phyloP scores from a whole-genome alignment of 2,329 filamentous ascomycete genomes.

The Sporothrix protearum region DNA sequence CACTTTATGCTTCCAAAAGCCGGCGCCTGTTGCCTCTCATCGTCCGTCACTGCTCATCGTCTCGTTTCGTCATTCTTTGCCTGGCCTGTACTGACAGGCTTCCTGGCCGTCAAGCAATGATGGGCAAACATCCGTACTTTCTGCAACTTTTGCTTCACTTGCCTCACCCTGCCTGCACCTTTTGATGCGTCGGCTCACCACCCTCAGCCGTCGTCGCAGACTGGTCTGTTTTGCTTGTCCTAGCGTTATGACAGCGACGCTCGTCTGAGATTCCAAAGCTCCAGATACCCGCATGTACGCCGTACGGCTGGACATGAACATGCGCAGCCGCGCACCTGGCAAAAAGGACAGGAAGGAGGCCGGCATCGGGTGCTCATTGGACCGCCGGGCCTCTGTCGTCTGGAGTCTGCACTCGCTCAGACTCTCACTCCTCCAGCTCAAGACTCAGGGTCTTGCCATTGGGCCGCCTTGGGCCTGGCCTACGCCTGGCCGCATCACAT shows the following conservation, averaged over 20 bases:
- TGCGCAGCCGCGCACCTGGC: background rate
- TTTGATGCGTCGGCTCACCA: no score
- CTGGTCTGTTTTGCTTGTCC: no score
- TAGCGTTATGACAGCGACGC: background rate
- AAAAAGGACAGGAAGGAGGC: background rate
- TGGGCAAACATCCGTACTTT: no score
- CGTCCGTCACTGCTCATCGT: no score
- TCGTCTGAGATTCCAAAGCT: background rate
- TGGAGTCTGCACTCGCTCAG: background rate
- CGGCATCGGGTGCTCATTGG: constrained; percentile 14
- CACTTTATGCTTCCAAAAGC: background rate
- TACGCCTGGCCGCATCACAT: constrained; percentile 1
- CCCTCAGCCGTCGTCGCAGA: no score
- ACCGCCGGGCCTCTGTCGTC: background rate
- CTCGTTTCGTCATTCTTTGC: background rate
- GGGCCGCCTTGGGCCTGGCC: background rate
- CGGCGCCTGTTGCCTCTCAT: background rate
- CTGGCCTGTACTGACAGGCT: background rate
- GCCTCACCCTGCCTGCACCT: no score
- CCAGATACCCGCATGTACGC: background rate
- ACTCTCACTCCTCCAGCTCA: background rate
- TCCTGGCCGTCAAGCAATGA: background rate
- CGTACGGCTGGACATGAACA: background rate
- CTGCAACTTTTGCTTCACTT: no score
- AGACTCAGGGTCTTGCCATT: constrained; percentile 7